Base-by-base conservation (phyloP, 805 yeast species). In the Dipodascus geniculatus region DNA sequence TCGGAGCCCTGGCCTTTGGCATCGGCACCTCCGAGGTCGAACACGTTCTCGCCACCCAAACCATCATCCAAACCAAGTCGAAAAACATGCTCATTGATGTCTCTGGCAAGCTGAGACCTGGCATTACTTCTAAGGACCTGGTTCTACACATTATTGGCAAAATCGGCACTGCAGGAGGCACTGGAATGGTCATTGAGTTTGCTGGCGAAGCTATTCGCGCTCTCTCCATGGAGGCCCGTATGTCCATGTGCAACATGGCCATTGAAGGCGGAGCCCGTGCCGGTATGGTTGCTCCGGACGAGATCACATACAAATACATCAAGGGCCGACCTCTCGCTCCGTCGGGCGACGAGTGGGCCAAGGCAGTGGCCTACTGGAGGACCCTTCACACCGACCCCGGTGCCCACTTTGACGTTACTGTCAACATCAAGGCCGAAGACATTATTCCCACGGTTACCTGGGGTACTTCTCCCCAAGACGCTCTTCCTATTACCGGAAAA, bases 381-480 rank as follows among this genome's bases (percentile, higher is more conserved):
- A 80, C 97, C 54, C 76, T 93, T 59, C 80, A 82, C 64, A 76
- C 95, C 22, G 99, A 93, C 66, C 86, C 83, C 55, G 96, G 87
- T 64, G 98, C 99, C 24, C 72, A 77, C 56, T 93, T 90, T 61
- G 99, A 93, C 66, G 72, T 79, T 61, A 96, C 87, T 61, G 83
- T 93, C 61, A 73, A 75, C 48, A 86, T 93, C 68, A 75, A 83
- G 60, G 96, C 95, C 52, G 71, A 76, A 23, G 98, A 91, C 63
- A 83, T 93, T 56, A 81, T 86, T 51, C 99, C 99, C 61, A 93
- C 99, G 22, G 88, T 93, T 57, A 93, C 99, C 23, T 93, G 99
- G 99, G 99, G 99, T 75, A 93, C 93, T 62, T 91, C 98, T 63
- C 99, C 99, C 31, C 98, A 93, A 73, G 99, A 93, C 68, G 98